These are phyloP conservation scores for Neurospora terricola DNA, from an alignment of 495 filamentous ascomycete genomes.

Conservation along the genomic window DNA sequence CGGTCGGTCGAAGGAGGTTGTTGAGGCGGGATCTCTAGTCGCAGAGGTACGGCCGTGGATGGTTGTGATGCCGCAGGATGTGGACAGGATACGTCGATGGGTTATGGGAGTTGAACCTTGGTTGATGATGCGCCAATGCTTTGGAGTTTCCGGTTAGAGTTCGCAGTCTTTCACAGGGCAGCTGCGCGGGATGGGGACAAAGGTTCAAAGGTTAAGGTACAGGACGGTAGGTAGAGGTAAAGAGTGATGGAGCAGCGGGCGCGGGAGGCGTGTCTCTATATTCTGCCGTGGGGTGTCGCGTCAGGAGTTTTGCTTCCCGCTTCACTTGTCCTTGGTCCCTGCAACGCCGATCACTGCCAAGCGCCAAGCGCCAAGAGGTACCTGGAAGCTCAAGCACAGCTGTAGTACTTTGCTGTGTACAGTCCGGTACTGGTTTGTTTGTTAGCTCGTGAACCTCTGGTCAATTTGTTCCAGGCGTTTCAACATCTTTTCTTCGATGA, in stretches of 20 bases:
- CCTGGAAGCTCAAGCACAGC: not conserved
- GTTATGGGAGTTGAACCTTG: not conserved
- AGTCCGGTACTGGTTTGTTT: too few species aligned
- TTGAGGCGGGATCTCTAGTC: not conserved
- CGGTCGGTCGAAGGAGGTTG: not conserved
- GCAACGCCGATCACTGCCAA: not conserved
- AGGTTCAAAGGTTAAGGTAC: not conserved
- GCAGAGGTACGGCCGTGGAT: not conserved
- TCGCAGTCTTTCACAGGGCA: not conserved
- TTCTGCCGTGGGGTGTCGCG: not conserved
- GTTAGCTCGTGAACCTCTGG: too few species aligned
- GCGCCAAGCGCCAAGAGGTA: not conserved
- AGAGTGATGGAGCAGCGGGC: not conserved
- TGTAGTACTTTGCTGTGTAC: not conserved
- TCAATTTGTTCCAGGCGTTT: too few species aligned
- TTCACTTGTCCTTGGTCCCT: not conserved
- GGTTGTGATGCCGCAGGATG: not conserved
- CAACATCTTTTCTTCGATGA: too few species aligned
- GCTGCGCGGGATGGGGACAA: not conserved
- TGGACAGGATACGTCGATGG: not conserved
- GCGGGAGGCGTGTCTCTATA: not conserved
- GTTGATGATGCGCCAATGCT: not conserved
- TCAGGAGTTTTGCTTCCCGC: not conserved
- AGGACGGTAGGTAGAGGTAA: not conserved
- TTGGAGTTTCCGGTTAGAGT: not conserved